These are phyloP conservation scores for Teratosphaeria nubilosa DNA, from an alignment of 2,329 filamentous ascomycete genomes.

Conservation along the genomic window DNA sequence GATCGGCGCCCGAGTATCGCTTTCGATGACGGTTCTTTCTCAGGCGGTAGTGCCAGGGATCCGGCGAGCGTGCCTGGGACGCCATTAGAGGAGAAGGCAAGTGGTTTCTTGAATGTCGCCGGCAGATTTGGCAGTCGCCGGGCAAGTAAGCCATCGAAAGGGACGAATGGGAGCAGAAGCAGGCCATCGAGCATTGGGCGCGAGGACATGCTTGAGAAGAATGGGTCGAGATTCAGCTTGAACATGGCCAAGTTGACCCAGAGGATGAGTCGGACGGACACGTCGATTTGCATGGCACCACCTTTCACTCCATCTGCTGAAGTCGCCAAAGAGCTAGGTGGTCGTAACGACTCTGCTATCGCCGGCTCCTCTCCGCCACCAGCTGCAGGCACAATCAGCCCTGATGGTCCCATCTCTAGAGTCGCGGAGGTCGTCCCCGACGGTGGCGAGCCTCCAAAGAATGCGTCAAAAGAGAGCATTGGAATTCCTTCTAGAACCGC, in stretches of 20 bases:
- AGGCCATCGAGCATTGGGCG: slow-evolving; percentile 29
- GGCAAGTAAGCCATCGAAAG: slow-evolving; percentile 14
- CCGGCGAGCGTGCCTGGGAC: slow-evolving; percentile 28
- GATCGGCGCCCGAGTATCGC: slow-evolving; percentile 29
- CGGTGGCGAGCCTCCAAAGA: not conserved
- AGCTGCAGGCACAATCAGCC: not conserved
- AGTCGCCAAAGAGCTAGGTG: slow-evolving; percentile 2
- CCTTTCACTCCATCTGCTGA: slow-evolving; percentile 6
- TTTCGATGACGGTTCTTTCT: slow-evolving; percentile 29
- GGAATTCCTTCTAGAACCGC: not conserved
- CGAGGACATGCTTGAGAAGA: slow-evolving; percentile 7
- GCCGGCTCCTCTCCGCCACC: not conserved
- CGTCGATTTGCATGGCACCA: slow-evolving; percentile 1
- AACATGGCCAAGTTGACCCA: slow-evolving; percentile 26
- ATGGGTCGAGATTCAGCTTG: slow-evolving; percentile 29
- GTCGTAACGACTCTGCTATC: not conserved
- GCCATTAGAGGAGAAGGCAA: slow-evolving; percentile 31
- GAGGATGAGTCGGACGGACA: slow-evolving; percentile 22
- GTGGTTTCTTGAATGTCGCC: slow-evolving; percentile 20
- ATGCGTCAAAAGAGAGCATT: not conserved
- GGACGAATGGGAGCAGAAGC: slow-evolving; percentile 25
- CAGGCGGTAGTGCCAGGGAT: slow-evolving; percentile 17
- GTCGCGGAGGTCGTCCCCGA: not conserved
- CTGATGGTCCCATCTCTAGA: not conserved
- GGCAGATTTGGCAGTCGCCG: slow-evolving; percentile 21